phyloP scores from a whole-genome alignment of 495 filamentous ascomycete species.

The Lasiosphaeriaceae sp. region DNA sequence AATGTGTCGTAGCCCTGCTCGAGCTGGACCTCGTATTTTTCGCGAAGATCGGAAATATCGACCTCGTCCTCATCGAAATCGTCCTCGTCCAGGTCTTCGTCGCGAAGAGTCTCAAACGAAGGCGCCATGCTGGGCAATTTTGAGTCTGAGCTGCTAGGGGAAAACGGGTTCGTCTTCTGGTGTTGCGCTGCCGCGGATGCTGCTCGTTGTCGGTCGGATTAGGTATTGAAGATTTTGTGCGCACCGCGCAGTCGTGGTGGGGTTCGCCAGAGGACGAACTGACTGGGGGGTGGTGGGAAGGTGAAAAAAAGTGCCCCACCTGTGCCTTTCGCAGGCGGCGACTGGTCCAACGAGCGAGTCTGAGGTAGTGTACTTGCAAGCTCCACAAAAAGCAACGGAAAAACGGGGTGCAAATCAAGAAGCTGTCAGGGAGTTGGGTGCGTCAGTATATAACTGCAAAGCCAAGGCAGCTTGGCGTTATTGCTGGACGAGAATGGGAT shows the following conservation, averaged over 20 bases:
- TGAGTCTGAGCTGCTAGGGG: conserved; percentile 3
- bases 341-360: not conserved
- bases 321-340: not conserved
- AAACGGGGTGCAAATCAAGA: too few species aligned
- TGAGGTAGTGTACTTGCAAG: not conserved
- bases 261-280: conserved; percentile 18
- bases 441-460: too few species aligned
- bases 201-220: conserved; percentile 19
- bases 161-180: conserved; percentile 7
- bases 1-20: conserved; percentile 96
- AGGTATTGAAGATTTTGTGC: conserved; percentile 33
- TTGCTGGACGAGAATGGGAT: too few species aligned
- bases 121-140: conserved; percentile 52
- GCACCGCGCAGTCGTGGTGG: conserved; percentile 31
- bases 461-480: too few species aligned
- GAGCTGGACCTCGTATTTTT: conserved; percentile 89
- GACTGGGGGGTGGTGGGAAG: conserved; percentile 10
- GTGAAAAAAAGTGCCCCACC: conserved; percentile 31
- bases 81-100: conserved; percentile 77
- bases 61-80: conserved; percentile 89
- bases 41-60: conserved; percentile 88
- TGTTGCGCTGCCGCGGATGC: conserved; percentile 19
- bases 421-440: too few species aligned
- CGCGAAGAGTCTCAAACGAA: conserved; percentile 54
- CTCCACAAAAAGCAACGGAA: not conserved